Percentiles rank a stretch among this genome's conserved stretches.
Evolutionary conservation across 2,329 filamentous ascomycete genomes (phyloP).

Genomic region (Xylariomycetidae sp.): DNA sequence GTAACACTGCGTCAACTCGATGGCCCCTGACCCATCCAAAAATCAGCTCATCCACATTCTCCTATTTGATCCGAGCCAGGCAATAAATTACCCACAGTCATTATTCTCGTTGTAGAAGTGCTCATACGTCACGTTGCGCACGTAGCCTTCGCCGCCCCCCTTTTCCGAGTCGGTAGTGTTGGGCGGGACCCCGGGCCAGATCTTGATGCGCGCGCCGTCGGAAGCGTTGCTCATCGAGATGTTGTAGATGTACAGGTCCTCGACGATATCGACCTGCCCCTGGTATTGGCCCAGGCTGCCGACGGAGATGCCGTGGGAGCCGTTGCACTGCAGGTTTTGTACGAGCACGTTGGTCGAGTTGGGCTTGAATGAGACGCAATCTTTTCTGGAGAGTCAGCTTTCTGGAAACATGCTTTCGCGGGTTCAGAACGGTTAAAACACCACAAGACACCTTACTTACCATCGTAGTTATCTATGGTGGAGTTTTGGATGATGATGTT

Average conservation of each 20-base stretch:
- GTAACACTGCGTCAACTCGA: slow-evolving; percentile 13
- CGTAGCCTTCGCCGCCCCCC: slow-evolving; percentile 54
- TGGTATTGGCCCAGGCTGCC: slow-evolving; percentile 57
- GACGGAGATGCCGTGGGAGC: slow-evolving; percentile 58
- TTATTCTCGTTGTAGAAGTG: slow-evolving; percentile 52
- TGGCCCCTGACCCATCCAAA: slow-evolving; percentile 12
- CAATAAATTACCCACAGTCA: slow-evolving; percentile 42
- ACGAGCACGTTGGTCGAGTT: slow-evolving; percentile 56
- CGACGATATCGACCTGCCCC: slow-evolving; percentile 52
- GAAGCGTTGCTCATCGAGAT: slow-evolving; percentile 43
- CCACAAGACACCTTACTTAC: too few relatives aligned
- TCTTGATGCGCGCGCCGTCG: slow-evolving; percentile 61
- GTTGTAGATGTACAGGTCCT: slow-evolving; percentile 51
- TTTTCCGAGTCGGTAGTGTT: slow-evolving; percentile 51
- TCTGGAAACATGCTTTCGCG: too few relatives aligned
- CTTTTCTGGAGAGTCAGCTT: too few relatives aligned
- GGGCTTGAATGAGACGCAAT: slow-evolving; percentile 62
- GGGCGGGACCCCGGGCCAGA: slow-evolving; percentile 42
- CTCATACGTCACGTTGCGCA: slow-evolving; percentile 59
- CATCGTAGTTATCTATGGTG: slow-evolving; percentile 61
- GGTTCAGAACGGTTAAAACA: too few relatives aligned
- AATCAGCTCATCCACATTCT: too few relatives aligned
- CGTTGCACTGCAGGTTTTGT: slow-evolving; percentile 56
- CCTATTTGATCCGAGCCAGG: too few relatives aligned
- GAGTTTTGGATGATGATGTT: slow-evolving; percentile 62